Evolutionary conservation across 2,329 filamentous ascomycete species (phyloP).

Genomic region (Hymenoscyphus linearis): DNA sequence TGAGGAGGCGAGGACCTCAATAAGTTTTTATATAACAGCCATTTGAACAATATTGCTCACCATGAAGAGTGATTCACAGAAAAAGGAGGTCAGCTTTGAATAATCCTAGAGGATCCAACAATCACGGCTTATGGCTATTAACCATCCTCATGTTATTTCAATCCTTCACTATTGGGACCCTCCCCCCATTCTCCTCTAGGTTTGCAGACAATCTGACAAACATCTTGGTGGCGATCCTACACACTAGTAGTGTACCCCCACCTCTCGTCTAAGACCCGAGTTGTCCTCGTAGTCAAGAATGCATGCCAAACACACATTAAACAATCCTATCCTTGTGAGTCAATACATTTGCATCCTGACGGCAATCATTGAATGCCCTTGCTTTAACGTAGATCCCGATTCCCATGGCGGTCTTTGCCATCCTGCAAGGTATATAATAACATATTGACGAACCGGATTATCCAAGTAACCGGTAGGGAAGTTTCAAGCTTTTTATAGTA

Average conservation of each 20-base stretch:
- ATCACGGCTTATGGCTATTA: not conserved
- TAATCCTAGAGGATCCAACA: not conserved
- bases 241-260: not conserved
- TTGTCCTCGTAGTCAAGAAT: no score
- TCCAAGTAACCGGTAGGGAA: not conserved
- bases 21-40: not conserved
- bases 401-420: not conserved
- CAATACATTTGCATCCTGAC: not conserved
- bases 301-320: not conserved
- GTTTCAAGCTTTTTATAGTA: not conserved
- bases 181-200: not conserved
- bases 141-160: not conserved
- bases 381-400: not conserved
- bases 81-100: not conserved
- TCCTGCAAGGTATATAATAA: not conserved
- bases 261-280: not conserved
- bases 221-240: not conserved
- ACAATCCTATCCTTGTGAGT: not conserved
- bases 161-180: not conserved
- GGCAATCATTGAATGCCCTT: not conserved
- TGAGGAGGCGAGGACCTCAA: not conserved
- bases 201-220: not conserved
- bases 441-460: not conserved
- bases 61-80: not conserved
- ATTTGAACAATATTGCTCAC: not conserved